Percentiles rank a stretch among this genome's conserved stretches.
These are phyloP conservation scores for Pythium brassicae DNA, from an alignment of 352 stramenopile species.

Conservation along the genomic window DNA sequence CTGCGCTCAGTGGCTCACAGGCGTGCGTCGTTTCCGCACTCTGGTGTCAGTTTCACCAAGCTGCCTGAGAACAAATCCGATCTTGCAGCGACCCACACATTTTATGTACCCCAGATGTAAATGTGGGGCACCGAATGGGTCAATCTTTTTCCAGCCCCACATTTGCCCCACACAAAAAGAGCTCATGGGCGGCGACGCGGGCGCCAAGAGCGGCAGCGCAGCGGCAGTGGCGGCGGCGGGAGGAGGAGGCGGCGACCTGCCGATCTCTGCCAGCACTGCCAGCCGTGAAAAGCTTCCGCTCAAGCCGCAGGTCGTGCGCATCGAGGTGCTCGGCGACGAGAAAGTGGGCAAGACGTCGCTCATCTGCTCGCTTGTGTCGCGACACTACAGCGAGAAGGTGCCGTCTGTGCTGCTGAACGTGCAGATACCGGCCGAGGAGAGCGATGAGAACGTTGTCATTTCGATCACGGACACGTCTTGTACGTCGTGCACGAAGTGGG, in stretches of 20 bases:
- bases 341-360: conserved; percentile 91
- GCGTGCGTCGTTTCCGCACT: not conserved
- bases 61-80: not conserved
- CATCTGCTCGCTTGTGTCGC: conserved; percentile 87
- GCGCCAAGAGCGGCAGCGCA: conserved; percentile 20
- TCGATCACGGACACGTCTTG: conserved; percentile 88
- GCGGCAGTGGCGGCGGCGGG: not conserved
- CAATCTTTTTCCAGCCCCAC: not conserved
- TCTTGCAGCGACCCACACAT: not conserved
- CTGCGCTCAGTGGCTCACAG: not conserved
- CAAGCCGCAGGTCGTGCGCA: conserved; percentile 82
- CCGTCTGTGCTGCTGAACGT: conserved; percentile 84
- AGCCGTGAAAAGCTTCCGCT: conserved; percentile 44
- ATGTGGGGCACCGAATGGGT: conserved; percentile 1
- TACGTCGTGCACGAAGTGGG: conserved; percentile 19
- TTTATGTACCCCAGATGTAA: not conserved
- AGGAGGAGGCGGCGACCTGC: conserved; percentile 3
- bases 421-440: conserved; percentile 86
- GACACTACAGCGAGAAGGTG: conserved; percentile 87
- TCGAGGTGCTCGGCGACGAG: conserved; percentile 87
- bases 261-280: not conserved
- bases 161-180: not conserved
- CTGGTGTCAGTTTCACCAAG: not conserved
- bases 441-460: conserved; percentile 86
- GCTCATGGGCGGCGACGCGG: conserved; percentile 9